Percentiles rank a stretch among this genome's conserved stretches.
phyloP scores from a whole-genome alignment of 352 stramenopile genomes.

The Phytophthora sansomeana region DNA sequence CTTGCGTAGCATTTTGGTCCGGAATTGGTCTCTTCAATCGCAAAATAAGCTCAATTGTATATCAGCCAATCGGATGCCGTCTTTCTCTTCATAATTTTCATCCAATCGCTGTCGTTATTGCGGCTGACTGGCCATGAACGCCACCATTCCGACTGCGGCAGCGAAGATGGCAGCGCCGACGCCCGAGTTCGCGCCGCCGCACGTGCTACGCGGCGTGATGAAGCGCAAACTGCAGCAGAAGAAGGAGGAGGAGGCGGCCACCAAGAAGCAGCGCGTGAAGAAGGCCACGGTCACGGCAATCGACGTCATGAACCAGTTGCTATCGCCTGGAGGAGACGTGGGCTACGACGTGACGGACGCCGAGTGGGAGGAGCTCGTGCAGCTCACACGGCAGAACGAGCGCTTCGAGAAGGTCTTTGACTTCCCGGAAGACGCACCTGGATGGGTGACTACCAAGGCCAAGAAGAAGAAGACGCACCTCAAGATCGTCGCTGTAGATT shows the following conservation, averaged over 20 bases:
- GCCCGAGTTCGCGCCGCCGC: conserved; percentile 1
- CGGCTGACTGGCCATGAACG: conserved; percentile 27
- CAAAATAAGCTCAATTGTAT: conserved; percentile 1
- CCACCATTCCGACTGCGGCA: conserved; percentile 3
- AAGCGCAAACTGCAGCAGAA: conserved; percentile 47
- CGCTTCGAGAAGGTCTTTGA: conserved; percentile 68
- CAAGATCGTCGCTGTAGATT: conserved; percentile 84
- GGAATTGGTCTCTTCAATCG: background rate
- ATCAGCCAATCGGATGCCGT: conserved; percentile 7
- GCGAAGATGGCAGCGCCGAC: conserved; percentile 9
- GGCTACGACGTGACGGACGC: conserved; percentile 61
- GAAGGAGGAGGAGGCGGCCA: conserved; percentile 7
- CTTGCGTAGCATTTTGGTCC: conserved; percentile 59
- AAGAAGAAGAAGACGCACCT: conserved; percentile 73
- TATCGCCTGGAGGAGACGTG: conserved; percentile 53
- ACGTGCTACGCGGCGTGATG: conserved; percentile 33
- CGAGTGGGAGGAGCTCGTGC: conserved; percentile 78
- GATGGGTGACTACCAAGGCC: conserved; percentile 68
- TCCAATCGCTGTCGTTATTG: conserved; percentile 22
- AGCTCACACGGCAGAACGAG: conserved; percentile 65
- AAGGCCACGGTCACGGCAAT: conserved; percentile 68
- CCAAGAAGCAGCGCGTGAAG: conserved; percentile 76
- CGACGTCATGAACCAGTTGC: conserved; percentile 73
- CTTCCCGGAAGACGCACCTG: conserved; percentile 49
- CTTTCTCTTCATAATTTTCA: background rate